Percentiles rank a stretch among this genome's conserved stretches.
Conservation (phyloP, 1,284 basidiomycete species). For the Amylostereum chailletii region DNA sequence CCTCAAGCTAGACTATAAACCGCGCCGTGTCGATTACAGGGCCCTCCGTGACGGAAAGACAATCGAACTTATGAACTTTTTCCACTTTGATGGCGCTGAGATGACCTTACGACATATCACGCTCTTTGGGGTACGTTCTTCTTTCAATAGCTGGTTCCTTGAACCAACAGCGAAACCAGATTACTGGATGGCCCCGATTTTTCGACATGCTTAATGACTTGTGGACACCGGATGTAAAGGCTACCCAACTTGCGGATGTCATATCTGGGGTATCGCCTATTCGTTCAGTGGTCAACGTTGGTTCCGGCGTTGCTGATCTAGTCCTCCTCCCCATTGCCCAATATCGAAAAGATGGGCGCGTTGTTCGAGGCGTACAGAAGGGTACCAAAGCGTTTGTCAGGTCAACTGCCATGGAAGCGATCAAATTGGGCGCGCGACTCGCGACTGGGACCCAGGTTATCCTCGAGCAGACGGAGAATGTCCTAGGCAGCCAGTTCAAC, state of each 20-base stretch:
- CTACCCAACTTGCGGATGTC: conserved; percentile 94
- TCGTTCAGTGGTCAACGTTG: conserved; percentile 92
- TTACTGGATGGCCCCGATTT: conserved; percentile 83
- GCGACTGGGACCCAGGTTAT: conserved; percentile 98
- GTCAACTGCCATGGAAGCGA: conserved; percentile 89
- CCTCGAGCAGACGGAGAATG: conserved; percentile 89
- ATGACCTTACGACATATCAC: conserved; percentile 95
- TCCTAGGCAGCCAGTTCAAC: conserved; percentile 75
- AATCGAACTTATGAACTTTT: conserved; percentile 99
- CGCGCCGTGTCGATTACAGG: conserved; percentile 90
- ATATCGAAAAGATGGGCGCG: conserved; percentile 93
- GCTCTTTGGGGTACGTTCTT: conserved; percentile 69
- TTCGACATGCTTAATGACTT: conserved; percentile 91
- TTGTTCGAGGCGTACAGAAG: conserved; percentile 89
- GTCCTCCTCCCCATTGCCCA: conserved; percentile 94
- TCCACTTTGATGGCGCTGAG: conserved; percentile 98
- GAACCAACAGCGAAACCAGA: conserved; percentile 33
- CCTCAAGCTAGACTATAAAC: conserved; percentile 97
- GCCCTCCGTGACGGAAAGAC: conserved; percentile 89
- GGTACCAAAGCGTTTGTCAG: conserved; percentile 89
- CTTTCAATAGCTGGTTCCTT: conserved; percentile 1
- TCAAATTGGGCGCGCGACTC: conserved; percentile 89
- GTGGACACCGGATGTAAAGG: conserved; percentile 99
- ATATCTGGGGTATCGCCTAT: conserved; percentile 97
- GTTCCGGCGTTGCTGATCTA: conserved; percentile 92